Percentiles rank a stretch among this genome's conserved stretches.
These are phyloP conservation scores for Arxiozyma slooffiae DNA, from an alignment of 1,139 yeast species.

Conservation along the genomic window DNA sequence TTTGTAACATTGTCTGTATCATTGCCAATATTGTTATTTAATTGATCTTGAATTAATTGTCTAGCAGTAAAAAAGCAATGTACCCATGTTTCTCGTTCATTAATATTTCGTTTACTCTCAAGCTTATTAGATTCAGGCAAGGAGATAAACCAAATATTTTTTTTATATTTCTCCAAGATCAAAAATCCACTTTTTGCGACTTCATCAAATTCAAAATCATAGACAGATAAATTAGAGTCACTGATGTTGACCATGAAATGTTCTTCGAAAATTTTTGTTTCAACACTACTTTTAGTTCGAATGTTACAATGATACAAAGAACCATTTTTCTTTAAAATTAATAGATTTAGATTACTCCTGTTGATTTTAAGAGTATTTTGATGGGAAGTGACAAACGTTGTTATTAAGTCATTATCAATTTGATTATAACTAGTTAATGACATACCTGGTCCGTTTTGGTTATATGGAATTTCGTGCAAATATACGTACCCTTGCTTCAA, in stretches of 20 bases:
- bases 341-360: conserved; percentile 32
- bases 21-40: conserved; percentile 7
- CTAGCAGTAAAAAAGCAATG: conserved; percentile 42
- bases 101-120: conserved; percentile 10
- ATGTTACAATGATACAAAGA: conserved; percentile 26
- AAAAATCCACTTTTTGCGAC: conserved; percentile 48
- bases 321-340: conserved; percentile 34
- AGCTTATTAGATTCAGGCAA: conserved; percentile 15
- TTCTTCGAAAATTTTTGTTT: not conserved
- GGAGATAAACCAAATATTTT: conserved; percentile 52
- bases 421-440: conserved; percentile 18
- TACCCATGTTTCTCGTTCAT: conserved; percentile 38
- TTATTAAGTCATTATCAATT: conserved; percentile 23
- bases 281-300: not conserved
- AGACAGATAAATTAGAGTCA: conserved; percentile 60
- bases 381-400: conserved; percentile 32
- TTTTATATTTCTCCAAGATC: conserved; percentile 51
- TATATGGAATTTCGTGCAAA: conserved; percentile 22
- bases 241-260: conserved; percentile 25
- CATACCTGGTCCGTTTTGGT: conserved; percentile 19
- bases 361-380: conserved; percentile 31
- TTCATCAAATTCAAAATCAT: conserved; percentile 65
- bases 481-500: conserved; percentile 25
- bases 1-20: not conserved
- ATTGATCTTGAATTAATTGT: conserved; percentile 30